A percentile compares a stretch with the other conserved stretches of the same genome.
These are phyloP conservation scores for Metarhizium sp. DNA, from an alignment of 2,329 filamentous ascomycete genomes.

Conservation along the genomic window DNA sequence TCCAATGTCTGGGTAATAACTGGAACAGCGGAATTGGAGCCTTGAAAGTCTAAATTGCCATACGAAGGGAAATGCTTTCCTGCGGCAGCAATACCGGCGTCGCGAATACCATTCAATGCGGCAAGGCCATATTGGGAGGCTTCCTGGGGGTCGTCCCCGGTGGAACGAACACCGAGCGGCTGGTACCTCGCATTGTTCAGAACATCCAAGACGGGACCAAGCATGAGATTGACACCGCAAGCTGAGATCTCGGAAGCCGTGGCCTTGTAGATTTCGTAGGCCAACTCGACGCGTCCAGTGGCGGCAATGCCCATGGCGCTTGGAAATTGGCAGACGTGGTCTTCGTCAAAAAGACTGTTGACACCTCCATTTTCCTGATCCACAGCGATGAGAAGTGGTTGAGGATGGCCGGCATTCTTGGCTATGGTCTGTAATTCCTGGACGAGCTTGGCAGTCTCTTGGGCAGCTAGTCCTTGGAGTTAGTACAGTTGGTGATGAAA, in stretches of 20 bases:
- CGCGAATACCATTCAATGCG: conserved; percentile 85
- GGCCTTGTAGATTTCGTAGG: conserved; percentile 84
- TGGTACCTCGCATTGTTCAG: conserved; percentile 89
- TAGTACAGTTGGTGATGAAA: conserved; percentile 4
- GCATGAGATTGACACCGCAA: conserved; percentile 91
- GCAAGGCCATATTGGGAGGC: conserved; percentile 88
- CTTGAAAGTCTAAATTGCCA: conserved; percentile 87
- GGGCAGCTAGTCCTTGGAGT: conserved; percentile 56
- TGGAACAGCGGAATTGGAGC: conserved; percentile 82
- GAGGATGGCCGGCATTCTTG: conserved; percentile 78
- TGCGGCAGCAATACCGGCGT: conserved; percentile 79
- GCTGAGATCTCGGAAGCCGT: conserved; percentile 88
- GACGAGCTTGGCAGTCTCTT: conserved; percentile 79
- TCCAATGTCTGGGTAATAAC: conserved; percentile 93
- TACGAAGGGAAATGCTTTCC: conserved; percentile 97
- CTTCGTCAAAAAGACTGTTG: conserved; percentile 92
- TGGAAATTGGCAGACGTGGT: conserved; percentile 92
- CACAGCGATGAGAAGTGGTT: conserved; percentile 80
- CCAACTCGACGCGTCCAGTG: conserved; percentile 73
- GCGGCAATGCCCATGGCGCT: conserved; percentile 97
- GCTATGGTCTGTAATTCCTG: conserved; percentile 90
- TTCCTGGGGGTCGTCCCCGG: conserved; percentile 88
- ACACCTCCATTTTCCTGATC: conserved; percentile 98
- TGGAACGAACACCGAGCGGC: conserved; percentile 79
- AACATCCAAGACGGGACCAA: conserved; percentile 89